These are phyloP conservation scores for Sordariomycetes sp. DNA, from an alignment of 2,329 filamentous ascomycete species.

Conservation along the genomic window DNA sequence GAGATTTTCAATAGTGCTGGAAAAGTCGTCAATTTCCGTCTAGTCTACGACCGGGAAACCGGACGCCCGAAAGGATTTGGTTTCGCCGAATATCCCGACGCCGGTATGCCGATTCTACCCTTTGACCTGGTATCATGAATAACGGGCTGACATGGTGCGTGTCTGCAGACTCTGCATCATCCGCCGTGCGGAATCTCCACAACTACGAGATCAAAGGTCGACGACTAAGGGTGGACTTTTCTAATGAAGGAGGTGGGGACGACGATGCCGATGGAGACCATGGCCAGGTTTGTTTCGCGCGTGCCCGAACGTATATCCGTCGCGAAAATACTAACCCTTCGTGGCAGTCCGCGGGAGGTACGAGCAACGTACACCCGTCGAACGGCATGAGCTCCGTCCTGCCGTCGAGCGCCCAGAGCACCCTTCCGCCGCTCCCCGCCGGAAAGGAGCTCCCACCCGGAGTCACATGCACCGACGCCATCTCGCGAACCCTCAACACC, in stretches of 20 bases:
- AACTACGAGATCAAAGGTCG: constrained; percentile 91
- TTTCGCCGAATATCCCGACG: constrained; percentile 89
- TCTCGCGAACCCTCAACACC: constrained; percentile 79
- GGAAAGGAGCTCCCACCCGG: constrained; percentile 76
- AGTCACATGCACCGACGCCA: constrained; percentile 76
- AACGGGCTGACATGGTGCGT: background rate
- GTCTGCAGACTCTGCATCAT: constrained; percentile 60
- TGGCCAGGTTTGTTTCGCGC: constrained; percentile 1
- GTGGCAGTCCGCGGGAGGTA: background rate
- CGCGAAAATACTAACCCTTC: background rate
- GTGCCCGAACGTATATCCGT: background rate
- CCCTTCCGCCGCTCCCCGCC: constrained; percentile 68
- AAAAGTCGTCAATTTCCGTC: constrained; percentile 74
- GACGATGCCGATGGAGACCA: constrained; percentile 37
- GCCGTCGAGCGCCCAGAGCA: constrained; percentile 17
- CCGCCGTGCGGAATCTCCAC: constrained; percentile 89
- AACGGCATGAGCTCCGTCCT: constrained; percentile 3
- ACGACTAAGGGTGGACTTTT: constrained; percentile 90
- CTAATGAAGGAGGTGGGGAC: constrained; percentile 71
- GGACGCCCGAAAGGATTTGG: constrained; percentile 93
- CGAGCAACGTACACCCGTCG: background rate
- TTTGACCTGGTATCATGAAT: background rate
- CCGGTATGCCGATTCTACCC: constrained; percentile 40
- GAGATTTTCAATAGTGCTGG: constrained; percentile 87
- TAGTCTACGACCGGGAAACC: constrained; percentile 92